phyloP scores from a whole-genome alignment of 148 eudicot genomes.

The Vaccinium corymbosum region DNA sequence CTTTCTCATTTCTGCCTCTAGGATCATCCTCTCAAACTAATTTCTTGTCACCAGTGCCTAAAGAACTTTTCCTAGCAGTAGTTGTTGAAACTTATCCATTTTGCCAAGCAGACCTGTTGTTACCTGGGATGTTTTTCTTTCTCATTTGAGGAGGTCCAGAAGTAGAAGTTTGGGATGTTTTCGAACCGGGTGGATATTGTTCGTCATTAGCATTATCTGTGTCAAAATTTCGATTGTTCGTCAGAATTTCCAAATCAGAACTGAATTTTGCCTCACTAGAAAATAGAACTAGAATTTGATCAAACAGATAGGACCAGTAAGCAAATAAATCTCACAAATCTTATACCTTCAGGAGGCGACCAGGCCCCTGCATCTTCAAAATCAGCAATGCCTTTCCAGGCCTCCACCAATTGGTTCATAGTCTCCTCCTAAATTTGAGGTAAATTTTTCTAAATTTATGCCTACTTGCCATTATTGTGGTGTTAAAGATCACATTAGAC shows the following conservation, averaged over 20 bases:
- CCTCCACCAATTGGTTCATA: conserved; percentile 69
- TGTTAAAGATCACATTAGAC: too few relatives aligned
- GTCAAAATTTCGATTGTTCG: background rate
- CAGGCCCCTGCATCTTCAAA: conserved; percentile 49
- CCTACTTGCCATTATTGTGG: too few relatives aligned
- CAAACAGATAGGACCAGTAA: conserved; percentile 8
- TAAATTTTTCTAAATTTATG: too few relatives aligned
- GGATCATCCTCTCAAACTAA: conserved; percentile 27
- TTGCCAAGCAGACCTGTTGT: conserved; percentile 33
- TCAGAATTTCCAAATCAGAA: background rate
- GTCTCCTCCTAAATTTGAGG: conserved; percentile 63
- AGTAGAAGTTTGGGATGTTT: conserved; percentile 27
- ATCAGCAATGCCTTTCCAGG: conserved; percentile 85
- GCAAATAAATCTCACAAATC: conserved; percentile 15
- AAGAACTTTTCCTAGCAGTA: conserved; percentile 46
- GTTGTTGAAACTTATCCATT: conserved; percentile 44
- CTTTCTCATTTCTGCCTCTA: conserved; percentile 19
- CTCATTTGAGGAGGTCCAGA: conserved; percentile 40
- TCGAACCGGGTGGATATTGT: conserved; percentile 43
- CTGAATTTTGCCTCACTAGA: background rate
- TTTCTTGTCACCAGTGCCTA: conserved; percentile 37
- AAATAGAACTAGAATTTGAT: background rate
- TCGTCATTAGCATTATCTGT: conserved; percentile 66
- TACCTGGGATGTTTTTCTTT: conserved; percentile 29
- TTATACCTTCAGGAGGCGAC: conserved; percentile 56